phyloP scores from a whole-genome alignment of 768 basidiomycete genomes.

The Phaffia tasmanica region DNA sequence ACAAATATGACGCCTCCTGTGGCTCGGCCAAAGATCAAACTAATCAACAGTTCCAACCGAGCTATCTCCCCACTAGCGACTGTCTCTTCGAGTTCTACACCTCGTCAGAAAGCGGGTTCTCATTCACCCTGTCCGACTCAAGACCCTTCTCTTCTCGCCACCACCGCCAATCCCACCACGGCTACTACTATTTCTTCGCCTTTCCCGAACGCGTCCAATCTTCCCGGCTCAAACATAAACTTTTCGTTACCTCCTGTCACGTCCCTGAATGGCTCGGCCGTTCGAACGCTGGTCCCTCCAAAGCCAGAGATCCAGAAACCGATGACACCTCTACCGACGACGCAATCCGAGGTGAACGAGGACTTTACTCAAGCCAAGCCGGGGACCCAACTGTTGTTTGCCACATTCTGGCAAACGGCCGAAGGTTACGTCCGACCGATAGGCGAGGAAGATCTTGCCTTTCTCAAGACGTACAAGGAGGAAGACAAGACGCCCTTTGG shows the following conservation, averaged over 20 bases:
- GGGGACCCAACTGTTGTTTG: conserved; percentile 40
- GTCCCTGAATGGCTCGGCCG: too few relatives aligned
- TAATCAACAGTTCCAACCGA: conserved; percentile 1
- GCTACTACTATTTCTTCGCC: not conserved
- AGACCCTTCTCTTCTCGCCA: not conserved
- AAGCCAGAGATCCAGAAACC: conserved; percentile 13
- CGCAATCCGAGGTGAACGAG: conserved; percentile 67
- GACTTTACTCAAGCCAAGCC: conserved; percentile 84
- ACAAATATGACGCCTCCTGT: not conserved
- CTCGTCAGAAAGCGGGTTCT: not conserved
- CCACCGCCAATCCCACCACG: not conserved
- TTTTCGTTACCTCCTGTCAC: conserved; percentile 7
- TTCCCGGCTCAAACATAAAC: conserved; percentile 18
- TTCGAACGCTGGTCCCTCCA: conserved; percentile 19
- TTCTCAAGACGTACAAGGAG: conserved; percentile 62
- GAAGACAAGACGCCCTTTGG: conserved; percentile 81
- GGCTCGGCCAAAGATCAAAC: conserved; percentile 22
- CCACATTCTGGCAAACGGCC: conserved; percentile 73
- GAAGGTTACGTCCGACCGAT: conserved; percentile 83
- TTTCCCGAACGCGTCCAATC: not conserved
- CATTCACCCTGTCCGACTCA: not conserved
- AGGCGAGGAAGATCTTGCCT: conserved; percentile 90
- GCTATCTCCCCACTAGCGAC: not conserved
- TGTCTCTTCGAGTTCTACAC: not conserved
- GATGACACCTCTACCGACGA: conserved; percentile 30